Conservation (phyloP, 257 asterid species). For the Nicotiana tomentosiformis region DNA sequence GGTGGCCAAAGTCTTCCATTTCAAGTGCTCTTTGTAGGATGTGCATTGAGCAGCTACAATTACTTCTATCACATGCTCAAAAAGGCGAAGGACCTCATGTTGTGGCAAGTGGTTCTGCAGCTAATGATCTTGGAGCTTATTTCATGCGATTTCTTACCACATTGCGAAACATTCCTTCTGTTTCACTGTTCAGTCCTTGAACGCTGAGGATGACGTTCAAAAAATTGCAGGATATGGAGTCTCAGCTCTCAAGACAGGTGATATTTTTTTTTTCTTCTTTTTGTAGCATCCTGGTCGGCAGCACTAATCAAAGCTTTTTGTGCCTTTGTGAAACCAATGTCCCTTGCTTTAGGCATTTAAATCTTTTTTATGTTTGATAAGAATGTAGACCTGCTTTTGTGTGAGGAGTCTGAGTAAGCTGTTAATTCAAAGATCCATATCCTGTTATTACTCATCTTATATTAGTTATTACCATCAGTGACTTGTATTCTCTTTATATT, state of each 20-base stretch:
- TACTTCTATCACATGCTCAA: constrained; percentile 69
- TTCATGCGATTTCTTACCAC: constrained; percentile 21
- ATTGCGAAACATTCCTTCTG: constrained; percentile 64
- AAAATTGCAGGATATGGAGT: constrained; percentile 61
- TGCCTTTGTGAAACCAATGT: not conserved
- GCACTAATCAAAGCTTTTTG: not conserved
- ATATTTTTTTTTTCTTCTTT: not conserved
- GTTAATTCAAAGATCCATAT: not conserved
- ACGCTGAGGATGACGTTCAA: constrained; percentile 48
- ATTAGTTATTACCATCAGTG: not conserved
- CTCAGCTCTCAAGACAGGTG: constrained; percentile 68
- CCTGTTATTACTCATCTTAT: not conserved
- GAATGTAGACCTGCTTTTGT: not conserved
- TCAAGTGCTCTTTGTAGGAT: constrained; percentile 68
- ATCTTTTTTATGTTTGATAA: not conserved
- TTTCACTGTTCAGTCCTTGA: constrained; percentile 63
- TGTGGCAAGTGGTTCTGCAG: constrained; percentile 14
- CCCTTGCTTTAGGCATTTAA: not conserved
- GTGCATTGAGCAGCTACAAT: constrained; percentile 93
- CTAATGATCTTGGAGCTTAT: constrained; percentile 58
- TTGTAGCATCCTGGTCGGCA: not conserved
- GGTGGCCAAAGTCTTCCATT: constrained; percentile 81
- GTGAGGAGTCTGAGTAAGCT: not conserved
- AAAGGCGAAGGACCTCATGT: constrained; percentile 64
- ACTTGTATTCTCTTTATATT: not conserved